These are phyloP conservation scores for Tolypocladium endophyticum DNA, from an alignment of 2,329 filamentous ascomycete species.

Conservation along the genomic window DNA sequence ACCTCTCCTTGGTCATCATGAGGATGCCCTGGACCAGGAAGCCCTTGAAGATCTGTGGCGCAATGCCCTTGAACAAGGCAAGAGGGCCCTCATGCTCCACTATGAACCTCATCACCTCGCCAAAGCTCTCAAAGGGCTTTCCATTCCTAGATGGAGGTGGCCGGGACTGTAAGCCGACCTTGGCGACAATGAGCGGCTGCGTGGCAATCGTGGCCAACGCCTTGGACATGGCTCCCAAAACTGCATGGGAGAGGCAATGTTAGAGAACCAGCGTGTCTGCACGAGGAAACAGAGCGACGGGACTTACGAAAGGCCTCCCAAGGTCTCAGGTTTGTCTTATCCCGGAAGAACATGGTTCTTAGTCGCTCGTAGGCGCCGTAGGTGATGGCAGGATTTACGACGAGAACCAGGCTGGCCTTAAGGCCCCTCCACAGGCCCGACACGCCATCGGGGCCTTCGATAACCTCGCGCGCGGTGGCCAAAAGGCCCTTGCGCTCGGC, in stretches of 20 bases:
- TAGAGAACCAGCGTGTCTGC: neutral
- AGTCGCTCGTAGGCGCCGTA: conserved; percentile 94
- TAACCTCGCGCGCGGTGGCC: conserved; percentile 79
- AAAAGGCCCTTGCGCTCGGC: conserved; percentile 75
- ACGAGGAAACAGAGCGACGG: neutral
- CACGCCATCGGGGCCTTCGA: conserved; percentile 82
- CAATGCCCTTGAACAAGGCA: conserved; percentile 95
- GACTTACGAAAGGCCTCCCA: conserved; percentile 85
- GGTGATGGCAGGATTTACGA: conserved; percentile 94
- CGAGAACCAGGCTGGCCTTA: conserved; percentile 90
- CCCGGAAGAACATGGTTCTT: conserved; percentile 66
- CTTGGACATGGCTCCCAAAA: conserved; percentile 89
- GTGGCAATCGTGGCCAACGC: conserved; percentile 82
- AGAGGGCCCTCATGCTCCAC: conserved; percentile 72
- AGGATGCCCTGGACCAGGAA: conserved; percentile 87
- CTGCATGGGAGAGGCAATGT: conserved; percentile 28
- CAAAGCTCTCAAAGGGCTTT: conserved; percentile 86
- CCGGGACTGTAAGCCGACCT: conserved; percentile 90
- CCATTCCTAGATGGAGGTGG: conserved; percentile 76
- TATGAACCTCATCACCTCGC: conserved; percentile 93
- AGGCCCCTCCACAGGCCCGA: conserved; percentile 87
- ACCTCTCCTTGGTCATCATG: conserved; percentile 99
- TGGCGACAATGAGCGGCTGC: conserved; percentile 93
- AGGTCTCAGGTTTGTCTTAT: conserved; percentile 62
- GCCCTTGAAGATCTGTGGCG: conserved; percentile 86